Evolutionary conservation across 176 grass and related monocot genomes (phyloP), one percentile per base, ranked within the genome.

Genomic region (Secale cereale): DNA sequence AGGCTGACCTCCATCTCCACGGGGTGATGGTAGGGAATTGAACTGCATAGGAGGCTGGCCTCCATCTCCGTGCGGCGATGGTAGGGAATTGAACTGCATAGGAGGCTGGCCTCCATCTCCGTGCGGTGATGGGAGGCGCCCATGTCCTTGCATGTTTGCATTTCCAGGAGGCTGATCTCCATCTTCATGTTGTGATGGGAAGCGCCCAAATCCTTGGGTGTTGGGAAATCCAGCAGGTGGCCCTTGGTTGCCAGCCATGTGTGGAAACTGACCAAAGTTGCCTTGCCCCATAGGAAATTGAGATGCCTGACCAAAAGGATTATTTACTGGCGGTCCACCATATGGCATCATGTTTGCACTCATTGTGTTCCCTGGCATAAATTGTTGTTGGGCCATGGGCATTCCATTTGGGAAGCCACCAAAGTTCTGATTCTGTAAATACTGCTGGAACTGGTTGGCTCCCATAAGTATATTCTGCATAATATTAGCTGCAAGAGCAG

Each of bases 371-470:
- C 83, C 81, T 9, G 30, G 70, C 77, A 85, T 82, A 41, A 91
- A 74, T 62, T 91, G 89, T 4, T 60, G 89, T 41, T 74, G 66
- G 16, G 81, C 81, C 81, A 89, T 80, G 11, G 59, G 76, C 88
- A 86, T 82, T 90, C 78, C 57, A 46, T 70, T 90, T 2, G 40
- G 90, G 41, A 92, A 88, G 39, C 62, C 65, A 39, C 81, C 46
- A 13, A 86, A 92, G 26, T 68, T 84, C 26, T 84, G 93, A 75
- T 78, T 88, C 72, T 88, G 90, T 23, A 84, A 67, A 65, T 90
- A 88, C 25, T 88, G 88, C 59, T 48, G 85, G 40, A 78, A 86
- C 28, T 85, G 77, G 41, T 26, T 90, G 59, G 80, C 79, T 64
- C 85, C 86, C 3, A 80, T 63, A 1, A 90, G 65, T 62, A 90